These are phyloP conservation scores for Croton setiger DNA, from an alignment of 441 rosid genomes.

Conservation along the genomic window DNA sequence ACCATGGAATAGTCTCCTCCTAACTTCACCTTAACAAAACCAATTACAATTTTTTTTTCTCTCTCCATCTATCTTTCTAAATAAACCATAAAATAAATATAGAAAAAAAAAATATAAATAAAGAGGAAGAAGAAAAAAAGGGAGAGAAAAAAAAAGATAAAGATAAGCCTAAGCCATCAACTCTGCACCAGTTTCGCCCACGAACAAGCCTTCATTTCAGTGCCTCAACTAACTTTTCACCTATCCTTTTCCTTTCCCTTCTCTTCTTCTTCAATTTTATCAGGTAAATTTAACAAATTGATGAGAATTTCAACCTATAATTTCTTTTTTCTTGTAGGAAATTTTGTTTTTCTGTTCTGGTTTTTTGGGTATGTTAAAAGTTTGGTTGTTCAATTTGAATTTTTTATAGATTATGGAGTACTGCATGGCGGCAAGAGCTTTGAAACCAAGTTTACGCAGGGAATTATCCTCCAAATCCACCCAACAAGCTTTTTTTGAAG, in stretches of 20 bases:
- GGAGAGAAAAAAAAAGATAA: neutral
- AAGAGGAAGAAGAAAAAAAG: neutral
- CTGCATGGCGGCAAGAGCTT: slow-evolving; percentile 53
- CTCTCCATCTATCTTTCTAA: neutral
- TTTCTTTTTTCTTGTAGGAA: neutral
- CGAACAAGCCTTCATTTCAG: slow-evolving; percentile 38
- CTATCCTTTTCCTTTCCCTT: neutral
- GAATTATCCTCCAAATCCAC: slow-evolving; percentile 35
- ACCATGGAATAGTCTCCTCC: slow-evolving; percentile 19
- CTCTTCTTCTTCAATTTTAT: neutral
- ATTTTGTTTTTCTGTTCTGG: neutral
- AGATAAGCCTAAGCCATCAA: slow-evolving; percentile 37
- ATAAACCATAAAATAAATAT: neutral
- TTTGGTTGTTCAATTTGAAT: neutral
- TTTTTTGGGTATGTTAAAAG: neutral
- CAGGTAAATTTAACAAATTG: slow-evolving; percentile 19
- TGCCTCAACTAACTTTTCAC: slow-evolving; percentile 24
- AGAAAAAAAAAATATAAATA: neutral
- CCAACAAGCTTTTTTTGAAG: slow-evolving; percentile 34
- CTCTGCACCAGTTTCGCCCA: slow-evolving; percentile 43
- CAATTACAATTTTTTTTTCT: neutral
- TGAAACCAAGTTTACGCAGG: slow-evolving; percentile 49
- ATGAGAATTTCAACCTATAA: too few species aligned
- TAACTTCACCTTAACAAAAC: slow-evolving; percentile 8
- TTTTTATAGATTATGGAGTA: slow-evolving; percentile 29